Base-by-base conservation (phyloP, 2,329 filamentous ascomycete genomes). In the Diaporthe citri region DNA sequence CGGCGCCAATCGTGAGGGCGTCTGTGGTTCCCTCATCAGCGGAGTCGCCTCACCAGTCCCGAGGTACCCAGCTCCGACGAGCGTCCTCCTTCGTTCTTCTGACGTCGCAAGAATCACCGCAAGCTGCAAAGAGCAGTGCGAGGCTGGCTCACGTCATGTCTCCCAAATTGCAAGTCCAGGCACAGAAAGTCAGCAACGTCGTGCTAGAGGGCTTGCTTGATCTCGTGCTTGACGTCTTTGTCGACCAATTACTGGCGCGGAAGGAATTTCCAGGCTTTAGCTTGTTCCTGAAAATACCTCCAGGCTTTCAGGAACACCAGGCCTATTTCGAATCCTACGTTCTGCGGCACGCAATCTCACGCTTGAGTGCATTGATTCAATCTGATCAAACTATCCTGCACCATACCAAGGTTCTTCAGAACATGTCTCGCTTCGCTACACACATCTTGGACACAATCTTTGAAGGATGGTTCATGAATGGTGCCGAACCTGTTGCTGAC, bases 401-500 rank as follows among this genome's bases (percentile, higher is more conserved):
- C 73, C 96, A 98, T 81, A 94, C 97, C 1, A 92, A 93, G 76
- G 90, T 97, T 1, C 86, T 99, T 67, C 96, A 93, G 5, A 99
- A 99, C 78, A 88, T 99, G 80, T 93, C 94, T 0, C 91, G 95
- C 17, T 93, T 98, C 77, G 91, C 93, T 43, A 87, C 90, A 3
- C 95, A 98, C 80, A 90, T 98, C 82, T 91, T 93, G 0, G 97
- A 99, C 82, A 94, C 95, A 8, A 93, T 98, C 17, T 98, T 97
- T 78, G 97, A 98, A 83, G 97, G 97, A 22, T 98, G 96, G 95
- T 98, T 98, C 80, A 90, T 98, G 77, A 93, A 97, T 78, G 96
- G 96, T 1, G 94, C 94, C 1, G 94, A 95, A 79, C 89, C 91
- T 5, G 90, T 97, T 78, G 89, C 98, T 43, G 96, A 98, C 79